A percentile compares a stretch with the other conserved stretches of the same genome.
Evolutionary conservation across 495 filamentous ascomycete genomes (phyloP).

Genomic region (Hypoxylon fuscum): DNA sequence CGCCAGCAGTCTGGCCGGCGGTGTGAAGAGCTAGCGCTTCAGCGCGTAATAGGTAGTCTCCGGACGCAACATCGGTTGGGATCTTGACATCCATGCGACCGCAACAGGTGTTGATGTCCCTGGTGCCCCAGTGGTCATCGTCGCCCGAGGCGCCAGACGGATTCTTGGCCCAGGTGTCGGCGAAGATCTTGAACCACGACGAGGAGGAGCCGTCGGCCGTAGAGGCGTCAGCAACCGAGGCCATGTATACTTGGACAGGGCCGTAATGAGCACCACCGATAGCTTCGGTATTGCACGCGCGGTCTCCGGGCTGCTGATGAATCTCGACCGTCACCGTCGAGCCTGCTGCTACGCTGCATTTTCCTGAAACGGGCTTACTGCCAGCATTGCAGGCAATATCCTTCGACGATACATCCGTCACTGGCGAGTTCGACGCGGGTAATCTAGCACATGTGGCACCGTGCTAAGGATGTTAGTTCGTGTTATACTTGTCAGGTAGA

Average conservation of each 20-base stretch:
- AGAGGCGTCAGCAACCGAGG: constrained; percentile 59
- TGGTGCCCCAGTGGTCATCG: constrained; percentile 60
- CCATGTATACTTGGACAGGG: constrained; percentile 63
- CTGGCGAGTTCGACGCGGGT: constrained; percentile 56
- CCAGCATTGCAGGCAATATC: constrained; percentile 55
- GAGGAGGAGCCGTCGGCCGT: constrained; percentile 53
- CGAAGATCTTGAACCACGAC: constrained; percentile 63
- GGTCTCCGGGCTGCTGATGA: constrained; percentile 59
- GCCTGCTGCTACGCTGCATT: constrained; percentile 60
- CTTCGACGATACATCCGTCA: constrained; percentile 51
- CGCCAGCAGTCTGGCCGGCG: constrained; percentile 48
- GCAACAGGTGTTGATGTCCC: constrained; percentile 64
- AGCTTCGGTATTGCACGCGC: constrained; percentile 54
- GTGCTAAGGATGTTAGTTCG: constrained; percentile 31
- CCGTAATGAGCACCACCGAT: constrained; percentile 61
- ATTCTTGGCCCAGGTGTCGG: constrained; percentile 56
- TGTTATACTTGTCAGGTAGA: not conserved
- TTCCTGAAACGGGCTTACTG: constrained; percentile 43
- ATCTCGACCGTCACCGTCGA: constrained; percentile 61
- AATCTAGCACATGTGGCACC: constrained; percentile 52
- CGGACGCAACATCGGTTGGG: constrained; percentile 56
- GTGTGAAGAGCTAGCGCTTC: constrained; percentile 63
- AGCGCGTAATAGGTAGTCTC: constrained; percentile 63
- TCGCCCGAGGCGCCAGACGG: constrained; percentile 45
- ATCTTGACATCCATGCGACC: constrained; percentile 59